These are phyloP conservation scores for Phyllosticta ampelicida DNA, from an alignment of 2,329 filamentous ascomycete genomes.

Conservation along the genomic window DNA sequence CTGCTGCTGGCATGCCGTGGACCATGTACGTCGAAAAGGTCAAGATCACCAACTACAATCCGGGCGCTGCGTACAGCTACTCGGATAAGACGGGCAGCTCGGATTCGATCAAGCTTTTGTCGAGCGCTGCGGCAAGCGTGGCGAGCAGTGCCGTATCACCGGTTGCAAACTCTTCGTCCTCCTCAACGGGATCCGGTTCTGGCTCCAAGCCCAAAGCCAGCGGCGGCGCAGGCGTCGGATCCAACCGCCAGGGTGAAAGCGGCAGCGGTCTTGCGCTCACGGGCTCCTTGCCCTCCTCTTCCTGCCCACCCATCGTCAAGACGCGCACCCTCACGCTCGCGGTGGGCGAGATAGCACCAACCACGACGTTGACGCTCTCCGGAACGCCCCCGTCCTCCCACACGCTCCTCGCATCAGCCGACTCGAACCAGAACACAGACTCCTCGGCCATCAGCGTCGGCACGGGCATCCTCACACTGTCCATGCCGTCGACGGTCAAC, in stretches of 20 bases:
- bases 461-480: not conserved
- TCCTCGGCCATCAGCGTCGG: slow-evolving; percentile 12
- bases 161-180: not conserved
- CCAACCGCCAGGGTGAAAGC: not conserved
- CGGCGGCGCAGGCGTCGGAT: not conserved
- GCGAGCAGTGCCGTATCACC: not conserved
- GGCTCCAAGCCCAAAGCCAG: not conserved
- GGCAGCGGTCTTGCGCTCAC: not conserved
- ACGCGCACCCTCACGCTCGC: slow-evolving; percentile 2
- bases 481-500: not conserved
- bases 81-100: slow-evolving; percentile 38
- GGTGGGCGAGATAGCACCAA: slow-evolving; percentile 4
- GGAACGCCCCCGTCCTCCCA: not conserved
- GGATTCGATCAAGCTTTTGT: slow-evolving; percentile 34
- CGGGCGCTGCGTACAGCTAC: slow-evolving; percentile 40
- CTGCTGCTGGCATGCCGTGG: slow-evolving; percentile 35
- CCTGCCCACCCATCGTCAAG: not conserved
- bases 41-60: slow-evolving; percentile 42
- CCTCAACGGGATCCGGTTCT: not conserved
- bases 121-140: not conserved
- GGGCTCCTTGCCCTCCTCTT: not conserved
- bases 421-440: not conserved
- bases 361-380: not conserved
- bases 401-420: not conserved
- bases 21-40: slow-evolving; percentile 42